A percentile compares a stretch with the other conserved stretches of the same genome.
Evolutionary conservation across 2,329 filamentous ascomycete genomes (phyloP).

Genomic region (Colletotrichum sublineola): DNA sequence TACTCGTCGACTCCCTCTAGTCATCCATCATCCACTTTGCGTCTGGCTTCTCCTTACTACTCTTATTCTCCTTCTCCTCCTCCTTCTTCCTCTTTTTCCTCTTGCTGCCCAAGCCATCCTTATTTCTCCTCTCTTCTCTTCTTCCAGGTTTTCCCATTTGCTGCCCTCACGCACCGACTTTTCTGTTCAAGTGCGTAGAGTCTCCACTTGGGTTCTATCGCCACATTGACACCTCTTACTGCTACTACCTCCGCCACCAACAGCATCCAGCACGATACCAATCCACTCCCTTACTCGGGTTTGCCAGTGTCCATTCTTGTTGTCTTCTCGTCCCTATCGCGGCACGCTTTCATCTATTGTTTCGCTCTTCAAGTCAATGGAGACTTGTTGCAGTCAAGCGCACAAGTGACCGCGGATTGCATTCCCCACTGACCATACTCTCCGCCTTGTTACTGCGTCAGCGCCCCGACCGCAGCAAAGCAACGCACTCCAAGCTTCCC

Average conservation of each 20-base stretch:
- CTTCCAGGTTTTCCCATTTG: slow-evolving; percentile 11
- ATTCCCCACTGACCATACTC: slow-evolving; percentile 23
- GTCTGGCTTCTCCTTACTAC: slow-evolving; percentile 31
- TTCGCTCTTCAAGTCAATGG: slow-evolving; percentile 27
- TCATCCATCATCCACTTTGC: slow-evolving; percentile 42
- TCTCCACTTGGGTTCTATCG: slow-evolving; percentile 14
- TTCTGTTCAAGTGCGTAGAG: background rate
- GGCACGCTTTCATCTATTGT: slow-evolving; percentile 14
- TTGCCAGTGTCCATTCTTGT: background rate
- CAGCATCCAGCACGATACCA: slow-evolving; percentile 2
- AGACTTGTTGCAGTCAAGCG: slow-evolving; percentile 3
- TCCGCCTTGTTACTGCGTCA: slow-evolving; percentile 14
- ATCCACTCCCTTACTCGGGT: slow-evolving; percentile 4
- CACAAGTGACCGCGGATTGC: slow-evolving; percentile 20
- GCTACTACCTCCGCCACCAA: slow-evolving; percentile 15
- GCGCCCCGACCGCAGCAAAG: slow-evolving; percentile 28
- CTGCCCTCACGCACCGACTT: background rate
- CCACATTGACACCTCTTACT: slow-evolving; percentile 21
- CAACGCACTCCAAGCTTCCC: slow-evolving; percentile 20
- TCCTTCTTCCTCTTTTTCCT: background rate
- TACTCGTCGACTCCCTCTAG: slow-evolving; percentile 17
- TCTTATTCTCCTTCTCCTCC: slow-evolving; percentile 30
- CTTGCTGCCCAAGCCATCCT: slow-evolving; percentile 4
- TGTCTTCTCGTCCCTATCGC: slow-evolving; percentile 17
- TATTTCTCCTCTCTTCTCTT: background rate